Evolutionary conservation across 2,329 filamentous ascomycete species (phyloP), one percentile per base, ranked within the genome.

Genomic region (Polytolypa hystricis): DNA sequence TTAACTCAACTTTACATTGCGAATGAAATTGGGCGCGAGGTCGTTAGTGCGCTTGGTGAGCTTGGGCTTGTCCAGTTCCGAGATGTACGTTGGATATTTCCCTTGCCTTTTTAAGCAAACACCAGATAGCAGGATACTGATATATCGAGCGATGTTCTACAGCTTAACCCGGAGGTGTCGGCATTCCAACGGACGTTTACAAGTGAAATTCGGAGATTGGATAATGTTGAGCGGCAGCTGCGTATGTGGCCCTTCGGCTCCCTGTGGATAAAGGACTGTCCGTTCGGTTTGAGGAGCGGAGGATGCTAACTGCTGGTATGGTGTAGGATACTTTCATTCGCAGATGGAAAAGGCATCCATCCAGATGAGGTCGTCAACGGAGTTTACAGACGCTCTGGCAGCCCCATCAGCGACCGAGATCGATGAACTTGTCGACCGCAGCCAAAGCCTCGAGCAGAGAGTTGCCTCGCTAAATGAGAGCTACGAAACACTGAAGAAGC

Each of bases 1-100:
- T 81, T 98, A 81, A 93, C 93, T 57, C 91, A 98, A 79, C 81
- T 98, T 56, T 98, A 96, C 67, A 93, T 98, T 55, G 85, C 91
- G 56, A 96, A 95, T 61, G 91, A 98, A 72, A 96, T 98, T 52
- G 89, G 91, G 52, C 79, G 91, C 58, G 93, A 98, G 69, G 89
- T 95, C 53, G 87, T 96, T 46, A 94, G 87, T 57, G 89, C 89
- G 39, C 71, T 98, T 47, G 91, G 91, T 57, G 91, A 98, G 73
- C 76, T 98, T 55, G 91, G 91, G 40, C 75, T 91, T 54, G 87
- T 96, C 61, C 87, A 96, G 65, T 98, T 98, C 60, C 77, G 91
- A 66, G 91, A 98, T 74, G 89, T 96, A 72, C 60, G 82, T 65
- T 36, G 35, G 11, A 18, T 23, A n/a, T 28, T 43, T 25, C 21